Evolutionary conservation across 108 stramenopile species (phyloP).

Genomic region (Epithemia pelagica): DNA sequence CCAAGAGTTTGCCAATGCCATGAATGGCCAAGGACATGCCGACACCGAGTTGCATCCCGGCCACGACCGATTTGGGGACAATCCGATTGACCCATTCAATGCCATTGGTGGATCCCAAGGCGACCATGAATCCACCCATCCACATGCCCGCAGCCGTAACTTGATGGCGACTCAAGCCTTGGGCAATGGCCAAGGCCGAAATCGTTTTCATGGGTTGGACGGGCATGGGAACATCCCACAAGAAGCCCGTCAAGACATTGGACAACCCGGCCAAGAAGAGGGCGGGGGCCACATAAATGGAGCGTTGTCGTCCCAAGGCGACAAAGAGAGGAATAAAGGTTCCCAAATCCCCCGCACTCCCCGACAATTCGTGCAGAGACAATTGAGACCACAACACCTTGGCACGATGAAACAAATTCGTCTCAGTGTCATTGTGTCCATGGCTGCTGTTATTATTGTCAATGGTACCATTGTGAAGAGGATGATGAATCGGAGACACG

Average conservation of each 20-base stretch:
- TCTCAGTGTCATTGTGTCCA: background rate
- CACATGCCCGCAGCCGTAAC: slow-evolving; percentile 71
- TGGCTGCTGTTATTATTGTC: background rate
- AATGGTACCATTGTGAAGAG: background rate
- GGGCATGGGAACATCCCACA: slow-evolving; percentile 81
- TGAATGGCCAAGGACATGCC: slow-evolving; percentile 51
- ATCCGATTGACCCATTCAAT: slow-evolving; percentile 67
- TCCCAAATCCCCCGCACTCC: slow-evolving; percentile 73
- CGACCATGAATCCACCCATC: slow-evolving; percentile 45
- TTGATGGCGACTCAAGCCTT: slow-evolving; percentile 21
- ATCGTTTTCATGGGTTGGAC: slow-evolving; percentile 90
- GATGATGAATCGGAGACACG: background rate
- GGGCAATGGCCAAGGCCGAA: slow-evolving; percentile 57
- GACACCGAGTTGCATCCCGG: slow-evolving; percentile 79
- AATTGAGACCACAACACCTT: background rate
- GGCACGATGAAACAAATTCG: background rate
- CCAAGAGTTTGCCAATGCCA: slow-evolving; percentile 52
- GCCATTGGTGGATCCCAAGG: slow-evolving; percentile 51
- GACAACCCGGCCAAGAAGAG: slow-evolving; percentile 61
- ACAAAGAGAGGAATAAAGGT: slow-evolving; percentile 75
- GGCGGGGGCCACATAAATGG: slow-evolving; percentile 57
- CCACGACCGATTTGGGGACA: slow-evolving; percentile 59
- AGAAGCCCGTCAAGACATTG: slow-evolving; percentile 56
- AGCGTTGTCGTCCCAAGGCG: slow-evolving; percentile 50
- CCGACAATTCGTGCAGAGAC: slow-evolving; percentile 46